Evolutionary conservation across 805 yeast genomes (phyloP), one percentile per base, ranked within the genome.

Genomic region (Candida dendrica): DNA sequence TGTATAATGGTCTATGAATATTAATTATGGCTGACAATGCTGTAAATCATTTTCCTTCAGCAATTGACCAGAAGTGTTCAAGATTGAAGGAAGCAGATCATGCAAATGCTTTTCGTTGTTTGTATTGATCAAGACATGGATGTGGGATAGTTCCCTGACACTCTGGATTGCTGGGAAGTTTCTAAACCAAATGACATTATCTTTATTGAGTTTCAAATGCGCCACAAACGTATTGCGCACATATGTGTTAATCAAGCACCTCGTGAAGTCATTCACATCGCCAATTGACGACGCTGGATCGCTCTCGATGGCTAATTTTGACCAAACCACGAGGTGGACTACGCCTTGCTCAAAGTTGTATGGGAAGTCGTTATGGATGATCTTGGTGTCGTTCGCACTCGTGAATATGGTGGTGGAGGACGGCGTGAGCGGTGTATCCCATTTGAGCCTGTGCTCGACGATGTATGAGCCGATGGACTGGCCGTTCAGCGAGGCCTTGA

Each of bases 161-260:
- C 88, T 81, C 56, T 84, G 93, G 34, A 84, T 58, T 6, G 72
- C 68, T 7, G 81, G 73, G 76, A 84, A 83, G 55, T 84, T 84
- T 49, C 83, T 71, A 59, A 84, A 84, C 91, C 91, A 84, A 3
- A 48, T 10, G 4, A 54, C 49, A 19, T 44, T 34, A 2, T 68
- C 55, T 36, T 74, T 51, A 33, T 74, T 61, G 4, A 68, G 63
- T 22, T 65, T 52, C 7, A 60, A 52, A 14, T 67, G 17, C 8
- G 44, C 50, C 9, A 69, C 72, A 33, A 76, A 60, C 27, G 63
- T 61, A 24, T 66, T 58, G n/a, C 69, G 61, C 43, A 83, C 73
- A 4, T 81, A 79, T 39, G 61, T 58, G 3, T 64, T 54, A 10
- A 84, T 63, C 42, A 74, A 73, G 18, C 46, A 49, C 38, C 73